Evolutionary conservation across 371 early-diverging fungal species (phyloP).

Genomic region (Mortierella sp.): DNA sequence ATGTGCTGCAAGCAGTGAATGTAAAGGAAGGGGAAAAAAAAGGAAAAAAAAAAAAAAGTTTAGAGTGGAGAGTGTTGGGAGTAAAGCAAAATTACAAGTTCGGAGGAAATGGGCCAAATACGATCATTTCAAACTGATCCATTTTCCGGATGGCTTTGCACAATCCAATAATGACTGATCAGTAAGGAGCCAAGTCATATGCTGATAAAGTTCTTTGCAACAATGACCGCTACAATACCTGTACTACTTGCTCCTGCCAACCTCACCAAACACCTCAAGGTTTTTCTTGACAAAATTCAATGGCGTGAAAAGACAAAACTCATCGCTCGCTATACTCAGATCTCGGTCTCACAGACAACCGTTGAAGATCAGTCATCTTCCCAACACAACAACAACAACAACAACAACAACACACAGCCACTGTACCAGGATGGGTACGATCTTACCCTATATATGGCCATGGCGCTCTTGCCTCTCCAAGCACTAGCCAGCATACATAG

Average conservation of each 20-base stretch:
- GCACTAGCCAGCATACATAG: background rate
- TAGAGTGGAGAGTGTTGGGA: slow-evolving; percentile 6
- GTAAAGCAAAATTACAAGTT: background rate
- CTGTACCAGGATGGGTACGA: slow-evolving; percentile 20
- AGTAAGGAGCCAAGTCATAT: background rate
- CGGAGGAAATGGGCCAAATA: slow-evolving; percentile 13
- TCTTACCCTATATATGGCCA: slow-evolving; percentile 34
- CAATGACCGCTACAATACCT: slow-evolving; percentile 20
- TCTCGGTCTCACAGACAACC: slow-evolving; percentile 7
- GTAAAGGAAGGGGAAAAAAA: too few relatives aligned
- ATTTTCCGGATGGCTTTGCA: slow-evolving; percentile 40
- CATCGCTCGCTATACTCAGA: slow-evolving; percentile 41
- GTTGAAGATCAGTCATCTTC: background rate
- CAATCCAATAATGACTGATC: background rate
- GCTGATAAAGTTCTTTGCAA: background rate
- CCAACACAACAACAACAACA: too few relatives aligned
- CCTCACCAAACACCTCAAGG: slow-evolving; percentile 50
- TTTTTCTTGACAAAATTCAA: slow-evolving; percentile 33
- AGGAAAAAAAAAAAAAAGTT: slow-evolving; percentile 8
- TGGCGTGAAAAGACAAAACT: slow-evolving; percentile 52
- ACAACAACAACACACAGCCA: background rate
- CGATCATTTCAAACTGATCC: slow-evolving; percentile 5
- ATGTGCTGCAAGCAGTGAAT: slow-evolving; percentile 11
- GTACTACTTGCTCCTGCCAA: slow-evolving; percentile 39
- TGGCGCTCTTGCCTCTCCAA: slow-evolving; percentile 36